A percentile compares a stretch with the other conserved stretches of the same genome.
These are phyloP conservation scores for Saksenaea vasiformis DNA, from an alignment of 371 early-diverging fungal species.

Conservation along the genomic window DNA sequence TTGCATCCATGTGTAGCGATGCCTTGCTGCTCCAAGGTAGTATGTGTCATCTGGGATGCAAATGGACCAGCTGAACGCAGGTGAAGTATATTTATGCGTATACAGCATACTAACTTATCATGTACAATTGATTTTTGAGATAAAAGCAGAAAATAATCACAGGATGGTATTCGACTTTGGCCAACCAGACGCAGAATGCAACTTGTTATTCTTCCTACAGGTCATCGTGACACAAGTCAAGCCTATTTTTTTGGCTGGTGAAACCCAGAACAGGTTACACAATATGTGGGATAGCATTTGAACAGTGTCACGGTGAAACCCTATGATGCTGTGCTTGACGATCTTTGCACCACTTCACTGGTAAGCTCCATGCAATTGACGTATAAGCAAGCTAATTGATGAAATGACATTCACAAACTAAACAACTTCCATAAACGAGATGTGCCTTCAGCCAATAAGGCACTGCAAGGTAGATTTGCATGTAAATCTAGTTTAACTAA, in stretches of 20 bases:
- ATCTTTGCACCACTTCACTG: background rate
- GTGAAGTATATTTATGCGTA: background rate
- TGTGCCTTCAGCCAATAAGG: too few relatives aligned
- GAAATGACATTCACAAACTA: too few relatives aligned
- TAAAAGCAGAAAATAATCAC: background rate
- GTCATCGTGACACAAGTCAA: background rate
- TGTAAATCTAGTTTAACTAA: too few relatives aligned
- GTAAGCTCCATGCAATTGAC: background rate
- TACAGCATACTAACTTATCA: background rate
- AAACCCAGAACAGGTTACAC: conserved; percentile 1
- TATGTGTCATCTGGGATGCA: background rate
- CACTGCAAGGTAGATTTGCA: too few relatives aligned
- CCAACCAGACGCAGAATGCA: background rate
- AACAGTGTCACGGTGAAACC: conserved; percentile 1
- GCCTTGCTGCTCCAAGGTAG: background rate
- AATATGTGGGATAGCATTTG: conserved; percentile 1
- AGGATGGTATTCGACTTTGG: too few relatives aligned
- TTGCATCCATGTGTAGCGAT: background rate
- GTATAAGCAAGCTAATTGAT: too few relatives aligned
- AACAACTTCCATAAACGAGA: too few relatives aligned
- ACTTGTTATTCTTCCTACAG: background rate
- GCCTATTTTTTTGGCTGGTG: background rate
- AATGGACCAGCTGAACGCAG: background rate
- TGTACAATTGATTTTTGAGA: background rate
- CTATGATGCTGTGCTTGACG: background rate